Percentiles rank a stretch among this genome's conserved stretches.
These are phyloP conservation scores for Amorphotheca resinae DNA, from an alignment of 495 filamentous ascomycete genomes.

Conservation along the genomic window DNA sequence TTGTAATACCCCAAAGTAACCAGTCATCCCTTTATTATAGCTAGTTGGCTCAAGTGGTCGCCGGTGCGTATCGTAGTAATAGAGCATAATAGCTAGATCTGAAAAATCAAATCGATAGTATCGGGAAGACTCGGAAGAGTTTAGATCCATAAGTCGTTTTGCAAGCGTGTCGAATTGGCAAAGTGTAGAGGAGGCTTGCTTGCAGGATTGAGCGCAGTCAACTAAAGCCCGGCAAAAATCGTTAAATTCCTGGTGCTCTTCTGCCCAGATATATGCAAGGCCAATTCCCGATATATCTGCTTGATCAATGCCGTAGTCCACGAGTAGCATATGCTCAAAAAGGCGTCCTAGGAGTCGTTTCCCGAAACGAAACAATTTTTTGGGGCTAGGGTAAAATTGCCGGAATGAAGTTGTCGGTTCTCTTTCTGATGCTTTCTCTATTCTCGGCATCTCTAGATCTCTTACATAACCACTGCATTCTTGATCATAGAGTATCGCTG, in stretches of 20 bases:
- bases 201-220: background rate
- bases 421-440: background rate
- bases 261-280: background rate
- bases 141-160: background rate
- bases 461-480: background rate
- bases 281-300: background rate
- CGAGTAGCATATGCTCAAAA: background rate
- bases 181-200: background rate
- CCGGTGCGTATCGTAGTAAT: background rate
- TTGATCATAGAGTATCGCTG: background rate
- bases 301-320: background rate
- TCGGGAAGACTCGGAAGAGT: background rate
- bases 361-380: background rate
- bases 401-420: background rate
- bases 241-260: background rate
- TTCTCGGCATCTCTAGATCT: background rate
- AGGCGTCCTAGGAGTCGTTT: background rate
- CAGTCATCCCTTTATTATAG: background rate
- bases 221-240: background rate
- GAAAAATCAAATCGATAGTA: background rate
- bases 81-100: background rate
- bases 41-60: background rate
- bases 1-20: background rate
- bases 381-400: background rate
- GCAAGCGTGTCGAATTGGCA: background rate